Conservation (phyloP, 108 stramenopile genomes). For the Cyclotella kingstonii region DNA sequence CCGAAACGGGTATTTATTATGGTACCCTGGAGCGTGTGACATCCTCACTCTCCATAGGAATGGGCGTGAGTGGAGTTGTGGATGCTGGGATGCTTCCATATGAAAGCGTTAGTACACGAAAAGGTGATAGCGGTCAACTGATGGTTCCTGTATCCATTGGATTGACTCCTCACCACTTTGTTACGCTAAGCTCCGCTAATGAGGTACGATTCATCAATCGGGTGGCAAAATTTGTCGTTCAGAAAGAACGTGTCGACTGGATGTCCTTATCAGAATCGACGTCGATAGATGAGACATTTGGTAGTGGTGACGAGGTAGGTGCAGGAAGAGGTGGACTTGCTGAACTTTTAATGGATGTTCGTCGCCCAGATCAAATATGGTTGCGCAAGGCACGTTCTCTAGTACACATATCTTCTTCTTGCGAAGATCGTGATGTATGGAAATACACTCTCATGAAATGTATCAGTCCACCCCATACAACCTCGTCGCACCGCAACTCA, state of each 20-base stretch:
- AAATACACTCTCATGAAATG: conserved; percentile 71
- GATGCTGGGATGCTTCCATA: conserved; percentile 80
- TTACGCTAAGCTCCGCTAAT: conserved; percentile 63
- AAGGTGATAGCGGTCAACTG: conserved; percentile 3
- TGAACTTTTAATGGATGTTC: conserved; percentile 79
- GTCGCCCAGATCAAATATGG: conserved; percentile 91
- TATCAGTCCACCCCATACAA: conserved; percentile 35
- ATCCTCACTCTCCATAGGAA: conserved; percentile 28
- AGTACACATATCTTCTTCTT: conserved; percentile 82
- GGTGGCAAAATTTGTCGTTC: conserved; percentile 74
- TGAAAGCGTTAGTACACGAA: conserved; percentile 17
- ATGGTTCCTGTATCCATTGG: conserved; percentile 39
- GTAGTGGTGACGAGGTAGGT: too few species aligned
- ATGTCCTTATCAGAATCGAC: conserved; percentile 43
- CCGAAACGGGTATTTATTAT: conserved; percentile 80
- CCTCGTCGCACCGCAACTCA: background rate
- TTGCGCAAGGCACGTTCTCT: conserved; percentile 67
- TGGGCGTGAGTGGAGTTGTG: conserved; percentile 45
- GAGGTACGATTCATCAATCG: conserved; percentile 79
- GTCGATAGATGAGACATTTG: conserved; percentile 14
- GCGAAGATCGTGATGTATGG: conserved; percentile 88
- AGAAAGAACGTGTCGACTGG: conserved; percentile 82
- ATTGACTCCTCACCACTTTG: conserved; percentile 81
- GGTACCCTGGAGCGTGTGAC: conserved; percentile 69
- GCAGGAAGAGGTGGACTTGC: too few species aligned